Conservation (phyloP, 2,329 filamentous ascomycete species). For the Aspergillus ibericus region DNA sequence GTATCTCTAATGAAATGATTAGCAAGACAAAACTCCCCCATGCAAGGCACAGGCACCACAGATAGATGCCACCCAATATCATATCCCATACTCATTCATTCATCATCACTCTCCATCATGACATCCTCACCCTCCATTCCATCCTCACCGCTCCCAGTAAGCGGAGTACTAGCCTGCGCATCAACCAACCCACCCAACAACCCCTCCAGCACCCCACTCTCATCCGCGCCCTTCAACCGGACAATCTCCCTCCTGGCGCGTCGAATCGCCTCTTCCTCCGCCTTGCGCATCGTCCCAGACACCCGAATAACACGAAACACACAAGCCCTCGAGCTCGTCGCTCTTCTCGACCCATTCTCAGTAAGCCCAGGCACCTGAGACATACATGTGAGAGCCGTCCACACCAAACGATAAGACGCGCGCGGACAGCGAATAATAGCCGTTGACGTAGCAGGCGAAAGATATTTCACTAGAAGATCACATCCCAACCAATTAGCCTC, state of each 20-base stretch:
- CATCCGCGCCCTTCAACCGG: slow-evolving; percentile 58
- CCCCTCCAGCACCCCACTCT: slow-evolving; percentile 45
- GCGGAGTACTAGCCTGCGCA: slow-evolving; percentile 19
- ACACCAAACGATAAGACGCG: slow-evolving; percentile 80
- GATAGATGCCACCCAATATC: not conserved
- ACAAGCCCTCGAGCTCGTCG: slow-evolving; percentile 52
- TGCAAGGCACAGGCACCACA: slow-evolving; percentile 15
- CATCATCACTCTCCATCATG: slow-evolving; percentile 49
- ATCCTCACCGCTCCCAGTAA: slow-evolving; percentile 40
- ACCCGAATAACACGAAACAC: slow-evolving; percentile 83
- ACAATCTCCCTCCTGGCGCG: slow-evolving; percentile 72
- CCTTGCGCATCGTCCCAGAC: slow-evolving; percentile 89
- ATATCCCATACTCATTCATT: slow-evolving; percentile 16
- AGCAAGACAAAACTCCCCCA: slow-evolving; percentile 11
- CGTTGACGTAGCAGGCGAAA: slow-evolving; percentile 88
- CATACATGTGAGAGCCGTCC: slow-evolving; percentile 84
- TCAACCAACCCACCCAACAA: slow-evolving; percentile 40
- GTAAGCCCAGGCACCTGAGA: slow-evolving; percentile 64
- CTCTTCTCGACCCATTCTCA: slow-evolving; percentile 28
- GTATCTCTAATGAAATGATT: slow-evolving; percentile 25
- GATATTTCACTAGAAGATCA: slow-evolving; percentile 73
- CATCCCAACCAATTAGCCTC: not conserved
- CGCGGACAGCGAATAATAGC: slow-evolving; percentile 85
- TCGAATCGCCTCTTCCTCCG: slow-evolving; percentile 83
- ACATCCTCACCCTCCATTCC: slow-evolving; percentile 43